Evolutionary conservation across 805 yeast genomes (phyloP), one percentile per base, ranked within the genome.

Genomic region (Vanderwaltozyma tropicalis): DNA sequence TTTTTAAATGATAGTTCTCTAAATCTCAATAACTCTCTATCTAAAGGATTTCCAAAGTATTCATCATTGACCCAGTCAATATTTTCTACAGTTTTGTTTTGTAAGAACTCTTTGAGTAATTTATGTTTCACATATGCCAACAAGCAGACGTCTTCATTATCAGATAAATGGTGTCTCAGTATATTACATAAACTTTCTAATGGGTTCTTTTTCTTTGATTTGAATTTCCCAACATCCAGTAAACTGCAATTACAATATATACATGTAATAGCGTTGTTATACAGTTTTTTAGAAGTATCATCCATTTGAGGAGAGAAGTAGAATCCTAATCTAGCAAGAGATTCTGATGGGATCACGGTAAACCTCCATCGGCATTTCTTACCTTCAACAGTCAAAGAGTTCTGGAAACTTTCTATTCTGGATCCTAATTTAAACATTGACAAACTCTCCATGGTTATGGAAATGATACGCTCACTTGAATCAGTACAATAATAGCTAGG

Each of bases 361-460:
- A 49, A 53, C 28, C 59, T 48, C 62, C 62, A 57, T 40, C 50
- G 45, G 18, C 41, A 47, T 32, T 45, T 44, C 36, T 49, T 53
- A 9, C 47, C 52, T 22, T 45, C 41, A 8, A 48, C 38, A 11
- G 38, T 33, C 7, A 35, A 33, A 3, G 49, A 44, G 12, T 37
- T 44, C 22, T 39, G 39, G 25, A 50, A 50, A 21, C 47, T 43
- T 26, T 32, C 20, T 7, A 38, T 33, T 27, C 37, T n/a, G 5
- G 27, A 19, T 6, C 28, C 33, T 8, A 32, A 15, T n/a, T 25
- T 28, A 12, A 16, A 22, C 32, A 32, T 32, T 19, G 30, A 35
- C 11, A 11, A 24, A 8, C 12, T n/a, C 8, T 4, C 9, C 27
- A 24, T 24, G 4, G 4, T 24, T 11, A 4, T 8, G 5, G 27